phyloP scores from a whole-genome alignment of 257 asterid species.

The Solanum rostratum region DNA sequence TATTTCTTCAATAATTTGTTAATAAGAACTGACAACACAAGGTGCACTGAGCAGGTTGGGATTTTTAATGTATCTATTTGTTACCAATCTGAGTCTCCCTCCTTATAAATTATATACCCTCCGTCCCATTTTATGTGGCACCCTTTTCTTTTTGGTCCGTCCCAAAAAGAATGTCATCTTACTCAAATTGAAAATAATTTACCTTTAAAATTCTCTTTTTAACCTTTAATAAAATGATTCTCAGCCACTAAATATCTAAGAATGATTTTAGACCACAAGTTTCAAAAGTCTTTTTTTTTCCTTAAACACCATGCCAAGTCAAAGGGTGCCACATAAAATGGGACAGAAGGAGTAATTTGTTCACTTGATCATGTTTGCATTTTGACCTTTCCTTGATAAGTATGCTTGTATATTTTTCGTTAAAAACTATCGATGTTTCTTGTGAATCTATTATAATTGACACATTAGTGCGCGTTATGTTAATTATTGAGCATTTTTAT shows the following conservation, averaged over 20 bases:
- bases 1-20: not conserved
- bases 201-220: too few species aligned
- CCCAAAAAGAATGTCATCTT: too few species aligned
- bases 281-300: too few species aligned
- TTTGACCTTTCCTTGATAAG: not conserved
- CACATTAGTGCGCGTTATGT: not conserved
- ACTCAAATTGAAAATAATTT: too few species aligned
- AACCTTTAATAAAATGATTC: too few species aligned
- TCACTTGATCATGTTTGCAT: not conserved
- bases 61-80: not conserved
- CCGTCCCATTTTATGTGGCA: too few species aligned
- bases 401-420: not conserved
- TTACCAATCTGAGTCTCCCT: not conserved
- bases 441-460: not conserved
- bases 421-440: not conserved
- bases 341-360: too few species aligned
- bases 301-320: too few species aligned
- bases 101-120: not conserved
- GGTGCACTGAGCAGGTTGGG: not conserved
- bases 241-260: too few species aligned
- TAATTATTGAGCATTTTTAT: not conserved
- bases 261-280: too few species aligned
- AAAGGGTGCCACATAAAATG: too few species aligned
- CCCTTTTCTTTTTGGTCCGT: too few species aligned
- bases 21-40: not conserved